Evolutionary conservation across 257 asterid species (phyloP).

Genomic region (Ilex aquifolium): DNA sequence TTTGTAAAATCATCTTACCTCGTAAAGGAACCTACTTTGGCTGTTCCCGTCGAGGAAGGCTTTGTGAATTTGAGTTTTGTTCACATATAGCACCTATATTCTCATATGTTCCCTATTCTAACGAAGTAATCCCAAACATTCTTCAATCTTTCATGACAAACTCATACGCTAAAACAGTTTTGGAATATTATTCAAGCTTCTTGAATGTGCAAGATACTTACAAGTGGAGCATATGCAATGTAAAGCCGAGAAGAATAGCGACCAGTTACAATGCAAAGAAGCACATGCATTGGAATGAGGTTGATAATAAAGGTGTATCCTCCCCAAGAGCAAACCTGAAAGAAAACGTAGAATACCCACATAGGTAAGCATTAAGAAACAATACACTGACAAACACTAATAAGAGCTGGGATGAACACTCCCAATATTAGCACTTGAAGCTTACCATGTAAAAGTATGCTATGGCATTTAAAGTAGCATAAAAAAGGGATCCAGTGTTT

Average conservation of each 20-base stretch:
- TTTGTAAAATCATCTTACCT: no score
- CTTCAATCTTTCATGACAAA: no score
- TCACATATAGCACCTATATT: no score
- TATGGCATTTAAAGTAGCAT: slow-evolving; percentile 85
- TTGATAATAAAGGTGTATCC: slow-evolving; percentile 97
- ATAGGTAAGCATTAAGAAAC: not conserved
- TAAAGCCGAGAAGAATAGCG: slow-evolving; percentile 94
- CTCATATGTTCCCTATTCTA: no score
- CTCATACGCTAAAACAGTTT: no score
- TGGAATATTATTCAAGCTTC: no score
- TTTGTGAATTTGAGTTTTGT: no score
- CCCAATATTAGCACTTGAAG: not conserved
- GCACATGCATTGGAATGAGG: slow-evolving; percentile 98
- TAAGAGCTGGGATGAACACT: no score
- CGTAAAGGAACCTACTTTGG: no score
- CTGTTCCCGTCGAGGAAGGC: no score
- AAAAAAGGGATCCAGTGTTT: slow-evolving; percentile 97
- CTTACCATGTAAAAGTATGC: slow-evolving; percentile 96
- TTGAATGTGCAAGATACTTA: slow-evolving; percentile 35
- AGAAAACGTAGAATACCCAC: not conserved
- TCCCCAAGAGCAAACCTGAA: slow-evolving; percentile 99
- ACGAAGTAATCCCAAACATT: no score
- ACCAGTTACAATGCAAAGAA: slow-evolving; percentile 92
- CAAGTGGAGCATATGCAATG: slow-evolving; percentile 96
- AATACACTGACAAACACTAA: not conserved